Evolutionary conservation across 2,329 filamentous ascomycete species (phyloP), one percentile per base, ranked within the genome.

Genomic region (Diaporthe sp.): DNA sequence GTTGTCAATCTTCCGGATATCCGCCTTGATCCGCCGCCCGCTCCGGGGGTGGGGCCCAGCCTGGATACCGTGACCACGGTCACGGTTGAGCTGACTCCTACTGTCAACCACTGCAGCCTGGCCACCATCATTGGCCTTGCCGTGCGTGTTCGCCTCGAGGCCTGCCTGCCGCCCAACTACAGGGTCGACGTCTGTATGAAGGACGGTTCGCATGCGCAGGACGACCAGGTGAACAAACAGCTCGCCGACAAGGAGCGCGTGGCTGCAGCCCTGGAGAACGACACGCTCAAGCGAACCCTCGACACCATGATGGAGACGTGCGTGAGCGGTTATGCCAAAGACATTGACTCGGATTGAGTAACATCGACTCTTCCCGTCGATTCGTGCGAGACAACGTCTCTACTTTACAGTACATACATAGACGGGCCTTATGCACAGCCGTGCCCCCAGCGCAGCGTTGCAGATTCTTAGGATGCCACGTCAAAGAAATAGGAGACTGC

Each of bases 1-100:
- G 97, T 99, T 71, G 95, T 99, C 79, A 98, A 97, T 79, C 92
- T 99, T n/a, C 93, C 94, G 44, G 97, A 99, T 84, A 98, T 99
- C 80, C 89, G 91, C 81, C 95, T 99, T 79, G 88, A 87, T 60
- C 91, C 92, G 67, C 90, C 93, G 9, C 89, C 93, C n/a, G 90
- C 90, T 49, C 86, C 87, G 76, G 87, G 87, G 49, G 87, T 85
- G 13, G 85, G 85, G 12, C 89, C 86, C 39, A 85, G 87, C 73
- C 85, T 87, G 22, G 85, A 87, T 86, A 92, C 82, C 82, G 90
- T 90, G 86, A 95, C 87, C 85, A 93, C 88, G 53, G 95, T 98
- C 49, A 90, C 93, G 4, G 95, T 99, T 58, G 91, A 98, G 81
- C 93, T 99, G 79, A 99, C 97, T 15, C 97, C 97, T 13, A 99